These are phyloP conservation scores for Pyrenochaeta sp. DNA, from an alignment of 2,329 filamentous ascomycete species.

Conservation along the genomic window DNA sequence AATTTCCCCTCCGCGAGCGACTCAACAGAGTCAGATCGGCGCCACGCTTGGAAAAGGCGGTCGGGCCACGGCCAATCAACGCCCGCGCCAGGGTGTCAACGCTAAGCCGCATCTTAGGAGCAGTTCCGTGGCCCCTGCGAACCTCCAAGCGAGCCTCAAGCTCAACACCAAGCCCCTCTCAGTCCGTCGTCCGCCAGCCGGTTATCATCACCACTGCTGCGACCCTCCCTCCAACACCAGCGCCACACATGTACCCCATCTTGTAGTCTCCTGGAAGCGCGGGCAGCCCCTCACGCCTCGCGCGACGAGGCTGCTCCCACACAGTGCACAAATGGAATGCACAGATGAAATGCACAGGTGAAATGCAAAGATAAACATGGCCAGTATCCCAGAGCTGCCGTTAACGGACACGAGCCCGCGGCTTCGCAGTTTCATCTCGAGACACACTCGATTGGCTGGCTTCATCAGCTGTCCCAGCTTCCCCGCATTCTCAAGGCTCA, in stretches of 20 bases:
- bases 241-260: slow-evolving; percentile 11
- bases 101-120: slow-evolving; percentile 22
- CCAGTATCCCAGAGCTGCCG: background rate
- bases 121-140: slow-evolving; percentile 25
- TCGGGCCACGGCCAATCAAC: slow-evolving; percentile 32
- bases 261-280: slow-evolving; percentile 1
- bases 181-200: slow-evolving; percentile 1
- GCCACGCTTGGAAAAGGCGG: slow-evolving; percentile 37
- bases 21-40: slow-evolving; percentile 32
- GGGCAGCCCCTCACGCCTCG: slow-evolving; percentile 6
- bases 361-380: slow-evolving; percentile 10
- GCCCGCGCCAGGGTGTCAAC: background rate
- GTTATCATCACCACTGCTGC: slow-evolving; percentile 5
- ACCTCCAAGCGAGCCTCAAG: slow-evolving; percentile 28
- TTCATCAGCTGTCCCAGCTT: slow-evolving; percentile 22
- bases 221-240: slow-evolving; percentile 16
- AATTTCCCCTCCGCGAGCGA: slow-evolving; percentile 26
- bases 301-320: slow-evolving; percentile 5
- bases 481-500: slow-evolving; percentile 40
- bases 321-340: background rate
- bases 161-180: slow-evolving; percentile 13
- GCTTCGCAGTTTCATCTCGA: slow-evolving; percentile 7
- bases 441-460: slow-evolving; percentile 24
- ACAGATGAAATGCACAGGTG: slow-evolving; percentile 11
- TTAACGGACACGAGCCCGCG: background rate